Conservation (phyloP, 2,329 filamentous ascomycete genomes). For the Alternaria triticimaculans region DNA sequence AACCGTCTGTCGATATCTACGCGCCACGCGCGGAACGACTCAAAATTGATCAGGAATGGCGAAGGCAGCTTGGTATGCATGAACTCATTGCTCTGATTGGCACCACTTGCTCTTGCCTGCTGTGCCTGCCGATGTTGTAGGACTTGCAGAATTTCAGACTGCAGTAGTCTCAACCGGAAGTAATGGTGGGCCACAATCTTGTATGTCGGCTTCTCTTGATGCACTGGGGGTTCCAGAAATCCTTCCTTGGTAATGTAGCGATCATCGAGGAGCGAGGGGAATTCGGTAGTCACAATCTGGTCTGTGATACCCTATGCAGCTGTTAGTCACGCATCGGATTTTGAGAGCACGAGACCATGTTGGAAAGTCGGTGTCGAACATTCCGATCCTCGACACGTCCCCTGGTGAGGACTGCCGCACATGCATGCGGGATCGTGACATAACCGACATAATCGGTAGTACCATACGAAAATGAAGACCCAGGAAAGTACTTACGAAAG, state of each 20-base stretch:
- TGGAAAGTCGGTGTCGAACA: neutral
- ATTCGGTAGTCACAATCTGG: slow-evolving; percentile 93
- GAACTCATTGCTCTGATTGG: slow-evolving; percentile 70
- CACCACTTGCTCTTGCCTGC: slow-evolving; percentile 70
- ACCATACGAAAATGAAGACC: neutral
- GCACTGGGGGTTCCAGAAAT: slow-evolving; percentile 66
- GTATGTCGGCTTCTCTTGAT: slow-evolving; percentile 74
- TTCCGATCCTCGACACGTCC: neutral
- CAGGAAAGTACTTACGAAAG: slow-evolving; percentile 65
- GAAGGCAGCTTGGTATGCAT: slow-evolving; percentile 82
- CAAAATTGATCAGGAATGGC: slow-evolving; percentile 82
- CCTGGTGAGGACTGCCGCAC: neutral
- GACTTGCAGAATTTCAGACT: slow-evolving; percentile 95
- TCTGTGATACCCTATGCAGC: slow-evolving; percentile 73
- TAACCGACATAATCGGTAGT: neutral
- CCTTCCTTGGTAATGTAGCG: slow-evolving; percentile 83
- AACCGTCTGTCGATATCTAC: slow-evolving; percentile 84
- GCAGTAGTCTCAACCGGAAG: slow-evolving; percentile 83
- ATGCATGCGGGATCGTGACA: neutral
- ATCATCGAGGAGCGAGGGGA: slow-evolving; percentile 88
- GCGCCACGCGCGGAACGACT: slow-evolving; percentile 87
- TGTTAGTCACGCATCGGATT: slow-evolving; percentile 11
- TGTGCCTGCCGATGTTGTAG: slow-evolving; percentile 91
- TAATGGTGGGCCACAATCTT: slow-evolving; percentile 93
- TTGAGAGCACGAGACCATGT: neutral